Conservation (phyloP, 768 basidiomycete species). For the Collybia mongolica region DNA sequence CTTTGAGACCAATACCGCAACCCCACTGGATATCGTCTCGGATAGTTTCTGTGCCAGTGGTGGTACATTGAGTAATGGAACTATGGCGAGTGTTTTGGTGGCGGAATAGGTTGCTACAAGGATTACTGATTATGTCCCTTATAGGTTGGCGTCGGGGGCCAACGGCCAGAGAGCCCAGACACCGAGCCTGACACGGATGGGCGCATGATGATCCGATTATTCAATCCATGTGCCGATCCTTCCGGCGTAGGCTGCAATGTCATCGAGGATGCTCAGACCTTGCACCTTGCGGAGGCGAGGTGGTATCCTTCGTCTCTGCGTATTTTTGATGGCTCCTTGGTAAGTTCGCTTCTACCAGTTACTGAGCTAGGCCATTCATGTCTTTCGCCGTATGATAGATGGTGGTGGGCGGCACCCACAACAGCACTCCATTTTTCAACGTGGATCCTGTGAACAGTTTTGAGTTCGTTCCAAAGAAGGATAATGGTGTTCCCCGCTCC, state of each 20-base stretch:
- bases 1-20: not conserved
- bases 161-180: constrained; percentile 23
- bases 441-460: constrained; percentile 7
- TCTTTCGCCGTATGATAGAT: constrained; percentile 18
- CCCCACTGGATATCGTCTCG: not conserved
- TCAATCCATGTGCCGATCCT: constrained; percentile 36
- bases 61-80: not conserved
- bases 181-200: constrained; percentile 25
- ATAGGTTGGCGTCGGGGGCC: constrained; percentile 29
- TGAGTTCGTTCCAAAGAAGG: constrained; percentile 38
- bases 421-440: not conserved
- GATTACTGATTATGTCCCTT: constrained; percentile 5
- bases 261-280: constrained; percentile 30
- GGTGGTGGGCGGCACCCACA: not conserved
- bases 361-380: constrained; percentile 16
- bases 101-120: not conserved
- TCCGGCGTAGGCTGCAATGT: constrained; percentile 26
- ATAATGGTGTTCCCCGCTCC: constrained; percentile 22
- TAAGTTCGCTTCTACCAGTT: constrained; percentile 30
- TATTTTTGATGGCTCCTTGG: constrained; percentile 30
- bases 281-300: constrained; percentile 33
- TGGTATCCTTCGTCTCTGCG: constrained; percentile 42
- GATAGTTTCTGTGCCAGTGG: constrained; percentile 2
- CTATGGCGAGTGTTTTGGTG: not conserved
- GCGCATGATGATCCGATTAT: constrained; percentile 33